Base-by-base conservation (phyloP, 345 rosid genomes). In the Turritis glabra region DNA sequence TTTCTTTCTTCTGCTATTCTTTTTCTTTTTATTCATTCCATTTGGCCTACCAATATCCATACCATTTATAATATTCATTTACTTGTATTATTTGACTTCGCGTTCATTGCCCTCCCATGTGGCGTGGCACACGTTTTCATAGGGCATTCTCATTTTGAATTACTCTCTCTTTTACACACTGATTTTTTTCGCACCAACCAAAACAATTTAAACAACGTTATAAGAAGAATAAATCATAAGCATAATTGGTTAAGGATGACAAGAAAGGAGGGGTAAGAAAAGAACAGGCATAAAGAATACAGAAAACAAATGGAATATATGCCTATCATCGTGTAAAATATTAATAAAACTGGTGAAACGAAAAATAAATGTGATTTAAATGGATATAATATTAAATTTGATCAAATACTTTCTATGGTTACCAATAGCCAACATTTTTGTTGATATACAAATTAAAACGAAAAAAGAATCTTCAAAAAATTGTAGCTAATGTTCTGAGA, bases 11-110 rank as follows among this genome's bases (percentile, higher is more conserved):
- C 56, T 17, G 0, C 40, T 51, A 18, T 51, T 73, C 33, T 40
- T 52, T 64, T 65, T 56, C 30, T n/a, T 23, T 46, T 1, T n/a
- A 30, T 57, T 52, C 10, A 21, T 46, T 26, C 25, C 2, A 52
- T 76, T 76, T 61, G 74, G 79, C 69, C 74, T 67, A 76, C 57
- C 74, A 60, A 52, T 68, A 60, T 68, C 37, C 57, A 60, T 68
- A 47, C 23, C 52, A 47, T 47, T 21, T 60, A 52, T 30, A 50
- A 19, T 75, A 51, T 33, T 29, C 51, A 47, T 35, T 46, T 66
- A 35, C 53, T 66, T 66, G 67, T 60, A 75, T 75, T 50, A 58
- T 75, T 75, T 67, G 73, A 15, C 26, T 51, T 59, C 60, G 32
- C 50, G 62, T 58, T 50, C 73, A 47, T 10, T 33, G 51, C 72